Base-by-base conservation (phyloP, 1,284 basidiomycete genomes). In the Puccinia hordei region DNA sequence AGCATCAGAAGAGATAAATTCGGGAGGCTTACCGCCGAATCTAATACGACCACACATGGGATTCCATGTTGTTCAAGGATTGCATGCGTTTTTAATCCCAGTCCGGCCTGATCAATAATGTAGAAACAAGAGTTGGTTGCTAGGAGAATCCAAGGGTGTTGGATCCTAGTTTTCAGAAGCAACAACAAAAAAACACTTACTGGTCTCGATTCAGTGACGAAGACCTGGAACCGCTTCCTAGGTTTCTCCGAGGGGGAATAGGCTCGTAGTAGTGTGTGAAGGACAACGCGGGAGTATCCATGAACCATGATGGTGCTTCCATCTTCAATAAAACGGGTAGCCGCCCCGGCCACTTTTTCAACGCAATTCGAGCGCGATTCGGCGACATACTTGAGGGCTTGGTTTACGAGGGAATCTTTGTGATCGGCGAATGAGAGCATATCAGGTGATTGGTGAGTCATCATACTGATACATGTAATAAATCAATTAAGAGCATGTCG, bases 131-230 rank as follows among this genome's bases (percentile, higher is more conserved):
- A 15, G n/a, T 49, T 44, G 33, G n/a, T 15, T 24, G 24, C 27
- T 13, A 53, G 3, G 15, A 69, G 46, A 73, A 33, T 27, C 53
- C 59, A 8, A 22, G 38, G 0, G 10, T n/a, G n/a, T n/a, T n/a
- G n/a, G n/a, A n/a, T n/a, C n/a, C n/a, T n/a, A n/a, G n/a, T n/a
- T n/a, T n/a, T n/a, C n/a, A n/a, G n/a, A n/a, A n/a, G n/a, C n/a
- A n/a, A 27, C 6, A 61, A 38, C n/a, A 12, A n/a, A 24, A 38
- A 38, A 59, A 27, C 9, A 88, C 92, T 91, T 85, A 91, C 90
- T 83, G 94, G 95, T 82, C 94, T 89, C 51, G 93, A 93, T 89
- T 98, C 94, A 78, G 97, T 98, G 76, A 99, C 97, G 86, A 95
- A 99, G 61, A 99, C 96, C 84, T 92, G 93, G 86, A 99, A 94